Percentiles rank a stretch among this genome's conserved stretches.
Conservation (phyloP, 78 protist species). For the Emiliania huxleyi region DNA sequence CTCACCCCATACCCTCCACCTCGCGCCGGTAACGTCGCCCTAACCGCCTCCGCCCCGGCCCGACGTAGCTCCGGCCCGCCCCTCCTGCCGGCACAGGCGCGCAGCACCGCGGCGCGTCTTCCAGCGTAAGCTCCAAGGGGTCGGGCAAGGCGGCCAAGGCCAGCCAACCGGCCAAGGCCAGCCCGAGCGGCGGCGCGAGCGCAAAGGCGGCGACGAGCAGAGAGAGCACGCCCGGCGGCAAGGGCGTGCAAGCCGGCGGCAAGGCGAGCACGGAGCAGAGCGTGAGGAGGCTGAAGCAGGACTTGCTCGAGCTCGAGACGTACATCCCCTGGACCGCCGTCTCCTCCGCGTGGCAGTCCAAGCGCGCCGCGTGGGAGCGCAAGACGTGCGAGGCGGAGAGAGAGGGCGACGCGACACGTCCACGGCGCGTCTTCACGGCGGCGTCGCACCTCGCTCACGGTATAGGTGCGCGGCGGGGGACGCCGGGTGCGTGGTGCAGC, state of each 20-base stretch:
- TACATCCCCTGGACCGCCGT: constrained; percentile 1
- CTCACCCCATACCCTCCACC: too few species aligned
- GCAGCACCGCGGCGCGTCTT: not conserved
- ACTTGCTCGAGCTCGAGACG: not conserved
- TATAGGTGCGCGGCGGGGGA: too few species aligned
- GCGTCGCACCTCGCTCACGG: too few species aligned
- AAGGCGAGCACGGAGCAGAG: not conserved
- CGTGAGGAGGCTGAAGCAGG: not conserved
- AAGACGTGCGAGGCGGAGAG: too few species aligned
- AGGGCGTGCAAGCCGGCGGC: not conserved
- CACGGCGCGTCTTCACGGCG: too few species aligned
- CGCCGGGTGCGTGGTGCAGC: not conserved
- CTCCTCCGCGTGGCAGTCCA: not conserved
- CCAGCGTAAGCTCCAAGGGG: too few species aligned
- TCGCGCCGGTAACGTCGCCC: too few species aligned
- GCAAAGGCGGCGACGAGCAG: not conserved
- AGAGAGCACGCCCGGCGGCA: not conserved
- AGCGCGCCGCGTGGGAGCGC: not conserved
- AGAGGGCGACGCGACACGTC: too few species aligned
- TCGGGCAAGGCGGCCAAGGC: too few species aligned
- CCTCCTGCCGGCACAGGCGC: not conserved
- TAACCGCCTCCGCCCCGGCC: not conserved
- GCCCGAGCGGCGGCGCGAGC: not conserved
- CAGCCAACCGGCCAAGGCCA: not conserved
- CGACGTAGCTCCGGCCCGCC: not conserved